These are phyloP conservation scores for Pseudocercospora macadamiae DNA, from an alignment of 2,329 filamentous ascomycete genomes.

Conservation along the genomic window DNA sequence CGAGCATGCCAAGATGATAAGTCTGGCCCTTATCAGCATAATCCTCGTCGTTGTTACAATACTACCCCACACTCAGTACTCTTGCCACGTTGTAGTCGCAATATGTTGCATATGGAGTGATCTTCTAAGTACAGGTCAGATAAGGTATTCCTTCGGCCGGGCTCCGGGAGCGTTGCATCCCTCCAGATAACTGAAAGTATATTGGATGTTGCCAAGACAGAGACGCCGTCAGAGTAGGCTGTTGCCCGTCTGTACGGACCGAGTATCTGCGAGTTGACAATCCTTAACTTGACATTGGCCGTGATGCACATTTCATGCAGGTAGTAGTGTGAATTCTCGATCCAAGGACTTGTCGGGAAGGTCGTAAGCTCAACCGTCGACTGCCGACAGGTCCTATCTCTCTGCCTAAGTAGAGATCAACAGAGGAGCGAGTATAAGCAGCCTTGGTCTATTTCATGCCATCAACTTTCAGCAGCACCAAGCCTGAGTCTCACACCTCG, in stretches of 20 bases:
- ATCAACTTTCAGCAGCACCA: too few relatives aligned
- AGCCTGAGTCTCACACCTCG: too few relatives aligned
- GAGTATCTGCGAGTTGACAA: too few relatives aligned
- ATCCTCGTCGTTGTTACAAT: background rate
- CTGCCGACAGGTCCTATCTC: too few relatives aligned
- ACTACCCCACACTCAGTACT: background rate
- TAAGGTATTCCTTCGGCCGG: background rate
- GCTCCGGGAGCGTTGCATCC: background rate
- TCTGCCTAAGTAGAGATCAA: too few relatives aligned
- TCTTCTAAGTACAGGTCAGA: background rate
- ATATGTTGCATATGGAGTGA: background rate
- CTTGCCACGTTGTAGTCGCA: background rate
- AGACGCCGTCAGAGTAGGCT: too few relatives aligned
- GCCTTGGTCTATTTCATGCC: too few relatives aligned
- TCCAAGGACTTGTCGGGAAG: background rate
- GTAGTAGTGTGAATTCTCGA: background rate
- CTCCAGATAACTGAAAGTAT: background rate
- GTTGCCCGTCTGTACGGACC: too few relatives aligned
- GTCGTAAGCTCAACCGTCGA: background rate
- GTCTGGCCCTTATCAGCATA: background rate
- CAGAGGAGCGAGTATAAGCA: too few relatives aligned
- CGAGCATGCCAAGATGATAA: constrained; percentile 5
- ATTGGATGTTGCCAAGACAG: background rate
- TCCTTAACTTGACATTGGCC: too few relatives aligned
- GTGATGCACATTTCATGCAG: too few relatives aligned